A percentile compares a stretch with the other conserved stretches of the same genome.
Evolutionary conservation across 495 filamentous ascomycete species (phyloP).

Genomic region (Tetracladium marchalianum): DNA sequence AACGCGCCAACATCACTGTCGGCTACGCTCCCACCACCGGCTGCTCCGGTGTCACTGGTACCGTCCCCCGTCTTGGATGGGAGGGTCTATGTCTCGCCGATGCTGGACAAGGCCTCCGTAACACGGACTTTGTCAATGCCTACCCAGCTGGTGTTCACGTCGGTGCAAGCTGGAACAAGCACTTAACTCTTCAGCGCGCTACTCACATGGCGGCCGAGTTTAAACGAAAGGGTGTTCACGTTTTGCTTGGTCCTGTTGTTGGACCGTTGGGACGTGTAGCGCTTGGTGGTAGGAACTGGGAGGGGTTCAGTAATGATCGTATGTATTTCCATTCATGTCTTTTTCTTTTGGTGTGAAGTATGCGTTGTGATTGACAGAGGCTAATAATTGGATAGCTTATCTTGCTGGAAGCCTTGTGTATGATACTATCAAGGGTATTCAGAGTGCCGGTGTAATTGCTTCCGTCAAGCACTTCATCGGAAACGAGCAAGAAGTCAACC

Average conservation of each 20-base stretch:
- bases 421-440: conserved; percentile 37
- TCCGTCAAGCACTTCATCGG: conserved; percentile 50
- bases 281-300: conserved; percentile 46
- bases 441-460: conserved; percentile 42
- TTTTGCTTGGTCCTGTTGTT: conserved; percentile 57
- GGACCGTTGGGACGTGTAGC: conserved; percentile 43
- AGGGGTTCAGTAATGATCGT: conserved; percentile 39
- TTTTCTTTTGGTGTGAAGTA: too few species aligned
- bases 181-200: conserved; percentile 35
- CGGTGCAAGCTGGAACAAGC: conserved; percentile 49
- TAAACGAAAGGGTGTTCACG: conserved; percentile 55
- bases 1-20: conserved; percentile 30
- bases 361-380: too few species aligned
- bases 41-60: conserved; percentile 11
- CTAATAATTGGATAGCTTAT: conserved; percentile 4
- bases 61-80: conserved; percentile 44
- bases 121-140: conserved; percentile 47
- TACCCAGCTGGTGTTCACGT: conserved; percentile 25
- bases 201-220: conserved; percentile 46
- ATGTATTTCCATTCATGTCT: conserved; percentile 1
- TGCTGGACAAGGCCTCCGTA: conserved; percentile 48
- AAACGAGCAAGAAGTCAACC: conserved; percentile 55
- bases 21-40: conserved; percentile 6
- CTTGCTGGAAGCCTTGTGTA: conserved; percentile 29
- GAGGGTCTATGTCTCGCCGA: conserved; percentile 55